Evolutionary conservation across 345 rosid genomes (phyloP).

Genomic region (Kernera saxatilis): DNA sequence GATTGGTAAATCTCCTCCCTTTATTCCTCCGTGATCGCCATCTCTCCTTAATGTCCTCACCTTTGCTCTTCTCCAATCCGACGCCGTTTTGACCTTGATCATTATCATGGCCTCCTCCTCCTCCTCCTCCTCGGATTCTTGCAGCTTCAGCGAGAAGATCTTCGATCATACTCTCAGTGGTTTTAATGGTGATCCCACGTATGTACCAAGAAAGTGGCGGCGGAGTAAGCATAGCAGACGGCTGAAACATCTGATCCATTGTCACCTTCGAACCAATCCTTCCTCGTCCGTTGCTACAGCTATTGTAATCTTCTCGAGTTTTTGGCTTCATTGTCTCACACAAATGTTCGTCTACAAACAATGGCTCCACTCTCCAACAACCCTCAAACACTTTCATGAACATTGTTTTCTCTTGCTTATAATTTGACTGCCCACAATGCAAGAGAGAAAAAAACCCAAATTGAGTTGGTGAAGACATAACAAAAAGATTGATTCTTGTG

Average conservation of each 20-base stretch:
- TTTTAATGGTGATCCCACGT: constrained; percentile 72
- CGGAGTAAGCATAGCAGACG: constrained; percentile 64
- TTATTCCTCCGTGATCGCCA: constrained; percentile 19
- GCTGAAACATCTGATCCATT: constrained; percentile 85
- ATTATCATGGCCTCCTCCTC: neutral
- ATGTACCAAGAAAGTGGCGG: constrained; percentile 96
- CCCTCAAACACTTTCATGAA: constrained; percentile 91
- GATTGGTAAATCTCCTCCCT: neutral
- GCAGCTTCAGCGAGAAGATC: constrained; percentile 44
- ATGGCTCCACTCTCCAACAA: constrained; percentile 74
- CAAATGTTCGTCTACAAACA: constrained; percentile 58
- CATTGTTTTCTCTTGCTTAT: constrained; percentile 68
- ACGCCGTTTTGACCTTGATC: neutral
- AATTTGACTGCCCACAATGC: constrained; percentile 53
- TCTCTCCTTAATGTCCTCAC: constrained; percentile 17
- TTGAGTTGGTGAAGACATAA: neutral
- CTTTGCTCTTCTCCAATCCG: neutral
- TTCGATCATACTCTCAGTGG: constrained; percentile 70
- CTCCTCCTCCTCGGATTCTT: constrained; percentile 15
- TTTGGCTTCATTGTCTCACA: constrained; percentile 53
- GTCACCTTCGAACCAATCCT: constrained; percentile 72
- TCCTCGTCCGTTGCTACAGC: constrained; percentile 68
- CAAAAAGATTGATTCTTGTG: neutral
- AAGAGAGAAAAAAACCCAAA: neutral
- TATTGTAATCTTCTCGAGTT: constrained; percentile 57